These are phyloP conservation scores for Eimeria necatrix DNA, from an alignment of 169 alveolate genomes.

Conservation along the genomic window DNA sequence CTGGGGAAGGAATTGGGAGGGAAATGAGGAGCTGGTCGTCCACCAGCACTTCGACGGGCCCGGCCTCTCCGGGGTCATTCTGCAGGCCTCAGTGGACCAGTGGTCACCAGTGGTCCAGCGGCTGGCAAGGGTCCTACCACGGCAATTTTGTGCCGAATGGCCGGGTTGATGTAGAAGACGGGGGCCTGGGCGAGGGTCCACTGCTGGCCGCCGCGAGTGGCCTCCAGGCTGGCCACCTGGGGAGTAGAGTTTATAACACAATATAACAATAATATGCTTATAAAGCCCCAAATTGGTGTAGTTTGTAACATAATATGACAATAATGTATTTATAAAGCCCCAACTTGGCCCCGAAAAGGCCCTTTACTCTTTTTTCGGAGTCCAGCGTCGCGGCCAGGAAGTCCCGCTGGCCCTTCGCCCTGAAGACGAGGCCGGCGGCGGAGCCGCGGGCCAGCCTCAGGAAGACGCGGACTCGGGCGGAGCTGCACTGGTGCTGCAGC, in stretches of 20 bases:
- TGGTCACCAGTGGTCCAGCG: background rate
- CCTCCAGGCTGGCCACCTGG: constrained; percentile 49
- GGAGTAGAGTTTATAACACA: background rate
- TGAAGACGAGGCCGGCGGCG: constrained; percentile 70
- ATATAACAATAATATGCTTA: no score
- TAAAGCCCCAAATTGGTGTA: background rate
- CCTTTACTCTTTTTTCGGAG: constrained; percentile 33
- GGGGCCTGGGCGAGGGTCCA: constrained; percentile 18
- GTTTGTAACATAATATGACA: background rate
- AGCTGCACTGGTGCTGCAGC: constrained; percentile 70
- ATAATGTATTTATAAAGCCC: no score
- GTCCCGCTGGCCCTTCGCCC: constrained; percentile 63
- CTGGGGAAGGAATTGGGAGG: constrained; percentile 44
- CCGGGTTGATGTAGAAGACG: constrained; percentile 72
- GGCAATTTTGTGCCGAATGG: constrained; percentile 75
- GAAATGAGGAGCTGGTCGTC: constrained; percentile 47
- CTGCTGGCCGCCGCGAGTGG: constrained; percentile 32
- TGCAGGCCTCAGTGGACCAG: background rate
- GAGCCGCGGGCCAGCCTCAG: constrained; percentile 67
- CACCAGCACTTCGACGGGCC: constrained; percentile 60
- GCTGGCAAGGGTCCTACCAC: constrained; percentile 45
- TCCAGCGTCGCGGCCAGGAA: constrained; percentile 60
- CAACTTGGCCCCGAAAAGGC: background rate
- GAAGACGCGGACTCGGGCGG: constrained; percentile 47
- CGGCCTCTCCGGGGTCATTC: constrained; percentile 71